These are phyloP conservation scores for Bolboschoenoplectus hybrid DNA, from an alignment of 202 grass and related monocot genomes.

Conservation along the genomic window DNA sequence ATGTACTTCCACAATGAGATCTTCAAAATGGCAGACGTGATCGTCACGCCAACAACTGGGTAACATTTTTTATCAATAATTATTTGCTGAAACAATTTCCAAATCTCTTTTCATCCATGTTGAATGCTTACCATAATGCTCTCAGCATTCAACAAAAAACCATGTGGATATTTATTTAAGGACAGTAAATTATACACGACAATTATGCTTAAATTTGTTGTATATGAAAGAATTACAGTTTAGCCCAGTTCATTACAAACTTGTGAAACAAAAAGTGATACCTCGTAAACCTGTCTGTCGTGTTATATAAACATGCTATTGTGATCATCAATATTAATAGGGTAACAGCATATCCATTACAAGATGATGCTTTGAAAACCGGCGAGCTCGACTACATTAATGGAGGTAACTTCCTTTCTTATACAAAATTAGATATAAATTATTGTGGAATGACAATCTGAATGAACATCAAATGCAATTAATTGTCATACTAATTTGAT, in stretches of 20 bases:
- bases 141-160: background rate
- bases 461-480: background rate
- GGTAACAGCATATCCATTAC: constrained; percentile 84
- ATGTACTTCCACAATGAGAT: constrained; percentile 93
- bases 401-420: constrained; percentile 55
- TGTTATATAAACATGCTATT: background rate
- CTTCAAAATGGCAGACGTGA: constrained; percentile 87
- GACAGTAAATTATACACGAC: background rate
- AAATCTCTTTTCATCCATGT: background rate
- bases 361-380: constrained; percentile 61
- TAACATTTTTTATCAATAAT: constrained; percentile 33
- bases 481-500: background rate
- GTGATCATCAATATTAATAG: constrained; percentile 39
- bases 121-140: background rate
- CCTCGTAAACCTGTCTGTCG: background rate
- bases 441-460: background rate
- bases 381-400: constrained; percentile 99
- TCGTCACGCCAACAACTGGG: constrained; percentile 95
- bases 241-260: background rate
- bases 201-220: background rate
- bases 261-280: background rate
- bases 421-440: constrained; percentile 20
- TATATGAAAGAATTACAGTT: background rate
- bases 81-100: background rate
- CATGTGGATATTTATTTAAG: background rate